Percentiles rank a stretch among this genome's conserved stretches.
Conservation (phyloP, 2,329 filamentous ascomycete species). For the Aureobasidium zeae region DNA sequence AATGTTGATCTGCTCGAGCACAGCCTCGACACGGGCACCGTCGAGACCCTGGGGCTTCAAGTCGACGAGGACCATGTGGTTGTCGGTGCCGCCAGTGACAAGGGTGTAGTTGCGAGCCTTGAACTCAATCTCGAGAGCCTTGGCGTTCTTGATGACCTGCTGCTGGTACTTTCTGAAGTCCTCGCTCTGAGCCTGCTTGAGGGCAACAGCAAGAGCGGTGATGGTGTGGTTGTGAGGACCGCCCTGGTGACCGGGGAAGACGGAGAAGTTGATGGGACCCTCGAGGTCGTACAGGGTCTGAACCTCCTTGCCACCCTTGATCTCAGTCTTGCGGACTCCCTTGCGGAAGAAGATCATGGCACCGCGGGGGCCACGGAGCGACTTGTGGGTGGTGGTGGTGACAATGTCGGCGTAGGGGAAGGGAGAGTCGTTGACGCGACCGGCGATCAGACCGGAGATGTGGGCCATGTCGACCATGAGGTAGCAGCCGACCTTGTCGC, state of each 20-base stretch:
- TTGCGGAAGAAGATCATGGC: constrained; percentile 98
- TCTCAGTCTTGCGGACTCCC: constrained; percentile 71
- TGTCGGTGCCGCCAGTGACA: constrained; percentile 91
- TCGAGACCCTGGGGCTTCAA: constrained; percentile 83
- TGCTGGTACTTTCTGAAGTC: constrained; percentile 92
- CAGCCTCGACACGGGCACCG: constrained; percentile 87
- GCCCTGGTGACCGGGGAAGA: constrained; percentile 96
- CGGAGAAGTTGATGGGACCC: constrained; percentile 85
- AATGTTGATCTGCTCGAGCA: constrained; percentile 96
- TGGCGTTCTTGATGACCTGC: constrained; percentile 81
- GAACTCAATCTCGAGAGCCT: constrained; percentile 73
- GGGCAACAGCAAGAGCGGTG: constrained; percentile 82
- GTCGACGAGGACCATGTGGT: constrained; percentile 89
- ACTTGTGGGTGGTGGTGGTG: constrained; percentile 97
- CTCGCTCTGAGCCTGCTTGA: constrained; percentile 82
- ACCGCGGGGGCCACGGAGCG: constrained; percentile 83
- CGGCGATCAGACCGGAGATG: constrained; percentile 87
- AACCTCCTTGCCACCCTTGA: constrained; percentile 71
- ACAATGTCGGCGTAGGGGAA: constrained; percentile 89
- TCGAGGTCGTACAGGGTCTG: constrained; percentile 77
- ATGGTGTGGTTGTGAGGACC: constrained; percentile 99
- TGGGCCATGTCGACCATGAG: constrained; percentile 95
- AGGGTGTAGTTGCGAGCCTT: constrained; percentile 77
- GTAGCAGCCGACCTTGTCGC: constrained; percentile 86
- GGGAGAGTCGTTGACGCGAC: constrained; percentile 80